Conservation (phyloP, 2,329 filamentous ascomycete genomes). For the Colletotrichum navitas region DNA sequence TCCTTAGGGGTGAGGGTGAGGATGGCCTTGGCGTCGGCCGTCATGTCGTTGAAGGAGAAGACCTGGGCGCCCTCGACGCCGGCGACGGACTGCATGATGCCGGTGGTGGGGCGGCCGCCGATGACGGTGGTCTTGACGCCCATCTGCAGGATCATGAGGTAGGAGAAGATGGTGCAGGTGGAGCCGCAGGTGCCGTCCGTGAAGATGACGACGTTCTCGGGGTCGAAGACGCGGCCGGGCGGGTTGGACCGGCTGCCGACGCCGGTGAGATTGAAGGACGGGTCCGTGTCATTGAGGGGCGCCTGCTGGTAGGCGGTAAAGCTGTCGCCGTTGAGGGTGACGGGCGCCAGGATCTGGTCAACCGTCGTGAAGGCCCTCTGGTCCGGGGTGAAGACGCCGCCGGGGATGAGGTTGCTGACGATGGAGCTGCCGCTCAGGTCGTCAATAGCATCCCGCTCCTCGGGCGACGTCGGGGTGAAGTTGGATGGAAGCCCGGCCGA, state of each 20-base stretch:
- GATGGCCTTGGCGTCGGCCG: conserved; percentile 46
- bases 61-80: conserved; percentile 61
- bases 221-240: conserved; percentile 60
- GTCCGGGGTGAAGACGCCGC: conserved; percentile 61
- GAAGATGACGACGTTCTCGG: conserved; percentile 66
- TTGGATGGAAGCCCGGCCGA: conserved; percentile 47
- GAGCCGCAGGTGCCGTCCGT: conserved; percentile 68
- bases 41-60: conserved; percentile 49
- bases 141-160: conserved; percentile 64
- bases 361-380: conserved; percentile 49
- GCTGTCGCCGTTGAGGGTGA: conserved; percentile 58
- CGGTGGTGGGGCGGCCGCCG: conserved; percentile 58
- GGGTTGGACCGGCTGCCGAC: conserved; percentile 55
- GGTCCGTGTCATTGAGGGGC: conserved; percentile 52
- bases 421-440: conserved; percentile 60
- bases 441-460: conserved; percentile 58
- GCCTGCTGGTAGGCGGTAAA: conserved; percentile 62
- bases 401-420: conserved; percentile 58
- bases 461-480: conserved; percentile 50
- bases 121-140: conserved; percentile 62
- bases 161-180: conserved; percentile 67
- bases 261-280: conserved; percentile 57
- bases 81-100: conserved; percentile 62
- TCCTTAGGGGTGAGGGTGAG: conserved; percentile 45
- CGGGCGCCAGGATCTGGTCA: conserved; percentile 50